Evolutionary conservation across 2,329 filamentous ascomycete species (phyloP).

Genomic region (Penicillium sp.): DNA sequence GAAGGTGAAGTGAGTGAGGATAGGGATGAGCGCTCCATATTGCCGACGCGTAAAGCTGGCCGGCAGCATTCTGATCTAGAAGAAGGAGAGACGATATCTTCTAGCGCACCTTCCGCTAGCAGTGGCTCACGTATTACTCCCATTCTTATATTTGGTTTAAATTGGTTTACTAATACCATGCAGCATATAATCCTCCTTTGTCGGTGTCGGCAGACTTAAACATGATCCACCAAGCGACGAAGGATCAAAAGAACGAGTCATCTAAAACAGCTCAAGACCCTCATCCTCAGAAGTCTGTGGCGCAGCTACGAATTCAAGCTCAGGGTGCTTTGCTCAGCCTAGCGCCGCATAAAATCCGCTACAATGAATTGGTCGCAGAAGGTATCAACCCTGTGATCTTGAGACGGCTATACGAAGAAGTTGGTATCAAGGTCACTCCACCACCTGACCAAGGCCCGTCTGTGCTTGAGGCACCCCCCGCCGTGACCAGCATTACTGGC

Average conservation of each 20-base stretch:
- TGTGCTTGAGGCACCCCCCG: not conserved
- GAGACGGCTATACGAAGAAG: conserved; percentile 61
- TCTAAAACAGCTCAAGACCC: not conserved
- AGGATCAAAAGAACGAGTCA: conserved; percentile 10
- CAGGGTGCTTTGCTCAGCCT: conserved; percentile 65
- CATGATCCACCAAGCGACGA: conserved; percentile 12
- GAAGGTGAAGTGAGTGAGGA: conserved; percentile 75
- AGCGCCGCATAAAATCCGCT: conserved; percentile 63
- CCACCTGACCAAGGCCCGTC: conserved; percentile 6
- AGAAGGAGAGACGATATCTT: conserved; percentile 27
- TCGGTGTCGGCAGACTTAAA: conserved; percentile 25
- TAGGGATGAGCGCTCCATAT: conserved; percentile 37
- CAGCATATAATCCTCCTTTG: conserved; percentile 37
- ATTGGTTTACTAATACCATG: conserved; percentile 19
- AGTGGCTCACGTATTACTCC: conserved; percentile 33
- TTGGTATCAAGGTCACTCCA: conserved; percentile 53
- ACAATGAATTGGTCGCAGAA: conserved; percentile 68
- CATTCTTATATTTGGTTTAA: no score
- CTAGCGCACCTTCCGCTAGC: conserved; percentile 20
- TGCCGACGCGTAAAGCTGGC: not conserved
- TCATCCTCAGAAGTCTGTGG: conserved; percentile 23
- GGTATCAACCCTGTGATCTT: conserved; percentile 65
- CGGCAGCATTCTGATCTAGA: conserved; percentile 20
- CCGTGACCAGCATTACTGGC: not conserved
- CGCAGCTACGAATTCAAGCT: conserved; percentile 49